phyloP scores from a whole-genome alignment of 1,284 basidiomycete genomes.

The Leccinum pachyderme region DNA sequence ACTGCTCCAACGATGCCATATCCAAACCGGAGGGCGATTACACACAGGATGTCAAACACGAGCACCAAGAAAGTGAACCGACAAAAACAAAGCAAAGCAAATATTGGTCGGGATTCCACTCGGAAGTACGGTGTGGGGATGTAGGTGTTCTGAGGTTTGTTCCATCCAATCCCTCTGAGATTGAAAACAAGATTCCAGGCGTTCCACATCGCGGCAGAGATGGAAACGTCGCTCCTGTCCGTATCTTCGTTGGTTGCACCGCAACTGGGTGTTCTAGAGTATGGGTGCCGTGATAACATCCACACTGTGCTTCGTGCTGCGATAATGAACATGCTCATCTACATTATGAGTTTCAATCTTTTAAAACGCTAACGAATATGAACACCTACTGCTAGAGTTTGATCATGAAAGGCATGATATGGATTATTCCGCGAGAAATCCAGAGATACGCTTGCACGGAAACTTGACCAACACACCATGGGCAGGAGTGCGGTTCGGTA shows the following conservation, averaged over 20 bases:
- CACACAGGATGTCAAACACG: conserved; percentile 8
- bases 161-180: conserved; percentile 31
- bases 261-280: conserved; percentile 15
- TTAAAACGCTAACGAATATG: too few species aligned
- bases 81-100: conserved; percentile 23
- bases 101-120: conserved; percentile 18
- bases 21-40: conserved; percentile 13
- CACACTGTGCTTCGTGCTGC: conserved; percentile 26
- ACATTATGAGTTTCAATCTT: neutral
- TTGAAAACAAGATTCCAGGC: conserved; percentile 29
- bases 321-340: conserved; percentile 27
- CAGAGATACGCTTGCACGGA: conserved; percentile 14
- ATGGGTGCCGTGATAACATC: conserved; percentile 16
- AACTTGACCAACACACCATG: conserved; percentile 14
- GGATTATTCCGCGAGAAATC: conserved; percentile 23
- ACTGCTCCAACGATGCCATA: conserved; percentile 24
- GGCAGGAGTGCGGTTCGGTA: conserved; percentile 28
- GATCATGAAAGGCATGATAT: conserved; percentile 20
- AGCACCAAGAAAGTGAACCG: conserved; percentile 9
- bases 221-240: neutral
- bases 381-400: conserved; percentile 25
- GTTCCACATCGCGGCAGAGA: conserved; percentile 24
- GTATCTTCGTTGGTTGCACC: neutral
- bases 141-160: conserved; percentile 6
- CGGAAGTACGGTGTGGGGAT: conserved; percentile 14